Percentiles rank a stretch among this genome's conserved stretches.
Conservation (phyloP, 495 filamentous ascomycete species). For the Xylaria sp. region DNA sequence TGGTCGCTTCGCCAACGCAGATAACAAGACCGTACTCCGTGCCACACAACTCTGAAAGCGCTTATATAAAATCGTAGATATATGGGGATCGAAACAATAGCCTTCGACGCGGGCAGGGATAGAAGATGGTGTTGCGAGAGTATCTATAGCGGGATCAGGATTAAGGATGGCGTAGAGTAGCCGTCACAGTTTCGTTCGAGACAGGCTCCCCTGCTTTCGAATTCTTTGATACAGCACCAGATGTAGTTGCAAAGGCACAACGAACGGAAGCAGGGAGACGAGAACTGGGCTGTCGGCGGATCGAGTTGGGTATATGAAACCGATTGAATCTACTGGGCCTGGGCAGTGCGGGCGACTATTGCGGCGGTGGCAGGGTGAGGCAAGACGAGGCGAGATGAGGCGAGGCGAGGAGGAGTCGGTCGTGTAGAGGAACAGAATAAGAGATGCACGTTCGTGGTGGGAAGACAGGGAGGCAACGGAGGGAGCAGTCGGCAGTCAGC, state of each 20-base stretch:
- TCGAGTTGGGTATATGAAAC: neutral
- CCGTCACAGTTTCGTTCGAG: neutral
- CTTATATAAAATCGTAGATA: slow-evolving; percentile 14
- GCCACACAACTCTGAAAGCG: neutral
- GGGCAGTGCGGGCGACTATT: neutral
- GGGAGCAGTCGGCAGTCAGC: slow-evolving; percentile 8
- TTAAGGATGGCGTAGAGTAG: neutral
- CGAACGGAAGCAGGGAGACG: neutral
- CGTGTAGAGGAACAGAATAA: slow-evolving; percentile 4
- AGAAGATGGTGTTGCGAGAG: slow-evolving; percentile 22
- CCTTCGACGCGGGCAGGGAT: slow-evolving; percentile 20
- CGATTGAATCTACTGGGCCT: neutral
- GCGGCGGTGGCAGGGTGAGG: neutral
- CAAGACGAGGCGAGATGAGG: neutral
- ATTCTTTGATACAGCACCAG: slow-evolving; percentile 10
- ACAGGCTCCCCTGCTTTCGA: neutral
- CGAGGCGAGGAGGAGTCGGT: slow-evolving; percentile 1
- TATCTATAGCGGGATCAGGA: slow-evolving; percentile 5
- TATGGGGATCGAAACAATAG: slow-evolving; percentile 19
- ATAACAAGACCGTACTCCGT: slow-evolving; percentile 29
- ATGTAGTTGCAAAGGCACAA: neutral
- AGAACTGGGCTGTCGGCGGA: slow-evolving; percentile 4
- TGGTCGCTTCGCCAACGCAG: slow-evolving; percentile 42
- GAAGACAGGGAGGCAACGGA: slow-evolving; percentile 14
- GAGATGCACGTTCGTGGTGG: slow-evolving; percentile 9